Evolutionary conservation across 371 early-diverging fungal species (phyloP), one percentile per base, ranked within the genome.

Genomic region (Blyttiomyces sp.): DNA sequence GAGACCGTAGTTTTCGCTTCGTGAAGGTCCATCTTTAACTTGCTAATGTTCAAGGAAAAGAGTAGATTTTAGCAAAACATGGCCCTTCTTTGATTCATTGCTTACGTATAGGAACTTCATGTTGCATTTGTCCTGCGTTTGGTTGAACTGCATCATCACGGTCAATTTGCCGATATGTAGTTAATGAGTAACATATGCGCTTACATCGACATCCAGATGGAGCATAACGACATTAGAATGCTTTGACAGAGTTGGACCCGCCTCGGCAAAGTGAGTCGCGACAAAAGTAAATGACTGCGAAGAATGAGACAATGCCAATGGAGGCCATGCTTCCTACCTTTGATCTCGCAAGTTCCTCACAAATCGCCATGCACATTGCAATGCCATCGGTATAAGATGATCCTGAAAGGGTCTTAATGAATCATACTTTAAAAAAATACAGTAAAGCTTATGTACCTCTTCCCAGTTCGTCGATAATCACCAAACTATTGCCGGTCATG

Each of bases 391-490:
- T 69, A 76, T 86, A 87, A 1, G 90, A 88, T 16, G 95, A 93
- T 7, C 85, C 88, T 85, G 51, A 23, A 42, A n/a, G 0, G 13
- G 19, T 43, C 0, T 32, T 34, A 1, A 7, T 30, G 50, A 26
- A 36, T 24, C 30, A 11, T 32, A 26, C 23, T 23, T 49, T 44
- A 21, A 43, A n/a, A 23, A 54, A 57, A 6, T 62, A 24, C 26
- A 66, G 36, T 27, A n/a, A 59, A 5, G 43, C 35, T 3, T n/a
- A 9, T 16, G 1, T 81, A 80, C 98, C 98, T 76, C 98, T 73
- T 4, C 98, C 98, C 13, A 98, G 84, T 73, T 99, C 99, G 70
- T 99, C 99, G 45, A 99, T 86, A 28, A 99, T 73, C 1, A 96
- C 84, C 21, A 99, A 71, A 45, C 90, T 87, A 16, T 73, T 63